Conservation (phyloP, 2,329 filamentous ascomycete species). For the Dactylellina drechsleri region DNA sequence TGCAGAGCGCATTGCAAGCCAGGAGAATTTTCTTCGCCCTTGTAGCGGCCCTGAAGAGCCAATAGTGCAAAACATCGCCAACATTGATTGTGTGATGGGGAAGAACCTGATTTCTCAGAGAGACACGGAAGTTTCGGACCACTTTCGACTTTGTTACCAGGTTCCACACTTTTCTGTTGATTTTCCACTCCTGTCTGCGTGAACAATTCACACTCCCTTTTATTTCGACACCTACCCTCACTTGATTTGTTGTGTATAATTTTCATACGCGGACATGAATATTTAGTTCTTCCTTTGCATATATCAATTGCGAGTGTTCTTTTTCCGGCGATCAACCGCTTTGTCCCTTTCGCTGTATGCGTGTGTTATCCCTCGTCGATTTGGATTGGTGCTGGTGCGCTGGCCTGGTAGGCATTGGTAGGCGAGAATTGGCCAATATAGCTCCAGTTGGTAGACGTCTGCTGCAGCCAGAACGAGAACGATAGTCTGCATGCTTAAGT, state of each 20-base stretch:
- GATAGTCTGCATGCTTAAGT: constrained; percentile 55
- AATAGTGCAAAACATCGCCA: constrained; percentile 55
- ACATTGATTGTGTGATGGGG: constrained; percentile 29
- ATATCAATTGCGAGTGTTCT: constrained; percentile 1
- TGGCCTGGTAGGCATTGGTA: constrained; percentile 43
- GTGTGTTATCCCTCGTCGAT: constrained; percentile 42
- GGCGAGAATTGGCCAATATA: constrained; percentile 53
- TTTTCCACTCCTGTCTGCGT: constrained; percentile 1
- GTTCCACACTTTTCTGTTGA: constrained; percentile 25
- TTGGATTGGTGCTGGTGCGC: constrained; percentile 36
- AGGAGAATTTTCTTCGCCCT: constrained; percentile 43
- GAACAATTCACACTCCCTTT: constrained; percentile 37
- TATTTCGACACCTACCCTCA: background rate
- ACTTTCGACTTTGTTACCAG: constrained; percentile 28
- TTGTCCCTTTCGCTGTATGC: constrained; percentile 29
- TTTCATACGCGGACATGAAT: background rate
- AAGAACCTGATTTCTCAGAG: constrained; percentile 46
- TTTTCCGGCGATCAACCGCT: constrained; percentile 22
- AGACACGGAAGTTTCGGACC: constrained; percentile 51
- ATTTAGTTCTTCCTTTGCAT: constrained; percentile 8
- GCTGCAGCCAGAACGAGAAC: constrained; percentile 36
- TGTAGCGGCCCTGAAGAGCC: constrained; percentile 30
- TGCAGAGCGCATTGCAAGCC: constrained; percentile 30
- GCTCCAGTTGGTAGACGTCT: constrained; percentile 40
- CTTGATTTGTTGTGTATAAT: background rate